Base-by-base conservation (phyloP, 805 yeast species). In the Debaryomyces maramus region DNA sequence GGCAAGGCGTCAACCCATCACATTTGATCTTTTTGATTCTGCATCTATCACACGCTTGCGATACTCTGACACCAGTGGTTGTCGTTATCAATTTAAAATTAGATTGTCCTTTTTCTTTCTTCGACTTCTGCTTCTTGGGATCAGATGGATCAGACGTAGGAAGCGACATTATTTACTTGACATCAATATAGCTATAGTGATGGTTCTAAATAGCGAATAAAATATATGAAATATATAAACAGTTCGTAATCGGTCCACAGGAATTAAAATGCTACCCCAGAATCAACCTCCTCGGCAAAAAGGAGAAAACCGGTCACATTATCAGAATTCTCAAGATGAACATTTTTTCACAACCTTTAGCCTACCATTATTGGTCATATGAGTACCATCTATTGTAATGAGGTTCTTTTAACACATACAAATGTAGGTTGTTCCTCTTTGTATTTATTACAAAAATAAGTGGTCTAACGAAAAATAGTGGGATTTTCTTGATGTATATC, bases 41-140 rank as follows among this genome's bases (percentile, higher is more conserved):
- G 52, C 93, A 85, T 23, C 93, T 66, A 58, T 85, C 93, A 62
- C 95, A 85, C 2, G 93, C 93, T 58, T 85, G 93, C 1, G 85
- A 76, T 2, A 83, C 81, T 45, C 91, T 45, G n/a, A 61, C 52
- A 0, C 74, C 73, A 5, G 60, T 44, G 3, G 63, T 61, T 13
- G 74, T 67, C 34, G 53, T 60, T 6, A 70, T 70, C 35, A 68
- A 51, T 43, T 67, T 67, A 42, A 61, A 55, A 46, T 64, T 65
- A 13, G 65, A 47, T 13, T 44, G 34, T 9, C 52, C 42, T 32
- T 54, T 51, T 31, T 56, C 56, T 40, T 38, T 44, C 15, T 39
- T 17, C n/a, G 32, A 14, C 15, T 29, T 29, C 5, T 16, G 32
- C 32, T 29, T 29, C 32, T 29, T n/a, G 10, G 9, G 13, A 6